These are phyloP conservation scores for Mycena maculata DNA, from an alignment of 768 basidiomycete genomes.

Conservation along the genomic window DNA sequence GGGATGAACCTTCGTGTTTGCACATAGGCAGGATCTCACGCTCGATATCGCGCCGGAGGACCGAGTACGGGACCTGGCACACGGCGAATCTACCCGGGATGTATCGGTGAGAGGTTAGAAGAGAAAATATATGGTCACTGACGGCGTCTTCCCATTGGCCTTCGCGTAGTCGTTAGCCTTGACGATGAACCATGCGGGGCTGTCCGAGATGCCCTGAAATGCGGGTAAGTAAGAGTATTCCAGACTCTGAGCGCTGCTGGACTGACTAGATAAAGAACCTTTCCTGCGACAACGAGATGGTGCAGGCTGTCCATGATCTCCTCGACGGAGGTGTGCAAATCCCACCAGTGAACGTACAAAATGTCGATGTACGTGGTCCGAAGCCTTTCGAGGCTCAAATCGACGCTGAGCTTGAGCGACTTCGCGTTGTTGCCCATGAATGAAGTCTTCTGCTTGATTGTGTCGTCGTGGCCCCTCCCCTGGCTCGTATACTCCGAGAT, in stretches of 20 bases:
- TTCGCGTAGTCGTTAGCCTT: no score
- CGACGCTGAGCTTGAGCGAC: constrained; percentile 54
- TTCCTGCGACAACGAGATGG: constrained; percentile 53
- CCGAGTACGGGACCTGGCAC: constrained; percentile 54
- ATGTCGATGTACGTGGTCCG: constrained; percentile 69
- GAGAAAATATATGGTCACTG: background rate
- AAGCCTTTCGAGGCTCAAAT: constrained; percentile 50
- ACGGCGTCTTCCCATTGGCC: constrained; percentile 43
- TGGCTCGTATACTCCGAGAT: constrained; percentile 50
- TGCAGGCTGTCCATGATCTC: constrained; percentile 61
- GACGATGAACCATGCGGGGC: constrained; percentile 54
- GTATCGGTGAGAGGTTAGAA: background rate
- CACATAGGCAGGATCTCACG: constrained; percentile 57
- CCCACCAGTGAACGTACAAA: constrained; percentile 64
- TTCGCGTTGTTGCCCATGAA: constrained; percentile 63
- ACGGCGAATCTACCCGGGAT: constrained; percentile 48
- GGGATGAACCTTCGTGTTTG: constrained; percentile 4
- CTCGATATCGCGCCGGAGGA: constrained; percentile 54
- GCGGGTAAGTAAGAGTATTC: background rate
- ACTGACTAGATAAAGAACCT: constrained; percentile 52
- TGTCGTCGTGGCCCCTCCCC: constrained; percentile 39
- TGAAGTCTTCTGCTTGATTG: constrained; percentile 46
- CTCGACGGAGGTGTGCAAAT: constrained; percentile 54
- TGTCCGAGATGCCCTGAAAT: constrained; percentile 45
- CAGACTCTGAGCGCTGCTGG: background rate